phyloP scores from a whole-genome alignment of 108 stramenopile genomes.

The Hondaea fermentalgiana region DNA sequence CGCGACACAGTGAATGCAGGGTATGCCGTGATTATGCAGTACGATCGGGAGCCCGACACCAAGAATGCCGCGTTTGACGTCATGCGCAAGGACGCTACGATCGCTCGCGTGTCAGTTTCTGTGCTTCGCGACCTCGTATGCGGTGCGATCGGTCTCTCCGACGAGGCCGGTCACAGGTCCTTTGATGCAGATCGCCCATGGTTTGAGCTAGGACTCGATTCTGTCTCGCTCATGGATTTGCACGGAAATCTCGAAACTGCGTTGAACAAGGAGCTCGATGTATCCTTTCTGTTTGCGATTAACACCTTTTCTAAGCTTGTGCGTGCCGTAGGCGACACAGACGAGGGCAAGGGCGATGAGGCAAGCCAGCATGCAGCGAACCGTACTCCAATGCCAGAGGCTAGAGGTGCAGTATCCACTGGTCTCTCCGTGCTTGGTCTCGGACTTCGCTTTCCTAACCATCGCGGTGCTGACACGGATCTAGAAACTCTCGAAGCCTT shows the following conservation, averaged over 20 bases:
- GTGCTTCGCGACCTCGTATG: background rate
- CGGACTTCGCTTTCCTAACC: background rate
- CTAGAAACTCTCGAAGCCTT: background rate
- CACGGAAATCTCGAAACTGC: background rate
- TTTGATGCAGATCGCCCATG: background rate
- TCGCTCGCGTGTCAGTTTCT: too few relatives aligned
- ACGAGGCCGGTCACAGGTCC: background rate
- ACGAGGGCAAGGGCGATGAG: background rate
- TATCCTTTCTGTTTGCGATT: background rate
- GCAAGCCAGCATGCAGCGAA: background rate
- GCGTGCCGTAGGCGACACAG: background rate
- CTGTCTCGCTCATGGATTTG: background rate
- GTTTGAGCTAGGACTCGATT: background rate
- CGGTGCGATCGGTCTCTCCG: background rate
- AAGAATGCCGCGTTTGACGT: too few relatives aligned
- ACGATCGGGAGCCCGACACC: background rate
- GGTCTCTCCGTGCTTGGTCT: background rate
- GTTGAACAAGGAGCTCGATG: background rate
- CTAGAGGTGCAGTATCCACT: background rate
- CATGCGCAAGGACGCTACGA: too few relatives aligned
- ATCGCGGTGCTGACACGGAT: background rate
- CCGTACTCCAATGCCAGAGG: too few relatives aligned
- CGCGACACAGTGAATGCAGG: background rate
- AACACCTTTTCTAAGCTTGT: background rate
- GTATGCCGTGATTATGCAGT: background rate